Conservation (phyloP, 176 grass and related monocot species). For the Aegilops tauschii region DNA sequence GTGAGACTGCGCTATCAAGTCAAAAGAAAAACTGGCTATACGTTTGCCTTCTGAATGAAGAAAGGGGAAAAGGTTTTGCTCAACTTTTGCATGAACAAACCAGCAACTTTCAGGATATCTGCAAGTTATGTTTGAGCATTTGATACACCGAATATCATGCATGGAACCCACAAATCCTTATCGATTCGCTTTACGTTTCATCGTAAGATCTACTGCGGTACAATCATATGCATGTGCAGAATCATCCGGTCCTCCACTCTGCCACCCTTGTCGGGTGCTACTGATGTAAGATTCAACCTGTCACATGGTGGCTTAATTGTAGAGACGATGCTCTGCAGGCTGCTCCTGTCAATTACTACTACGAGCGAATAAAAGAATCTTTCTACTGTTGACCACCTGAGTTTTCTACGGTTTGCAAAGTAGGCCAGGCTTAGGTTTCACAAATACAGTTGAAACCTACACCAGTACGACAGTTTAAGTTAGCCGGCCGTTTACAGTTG, state of each 20-base stretch:
- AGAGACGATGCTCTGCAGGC: conserved; percentile 29
- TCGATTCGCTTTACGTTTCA: conserved; percentile 47
- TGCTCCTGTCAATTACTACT: conserved; percentile 12
- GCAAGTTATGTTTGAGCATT: conserved; percentile 31
- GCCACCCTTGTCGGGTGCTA: conserved; percentile 41
- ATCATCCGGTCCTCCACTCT: conserved; percentile 47
- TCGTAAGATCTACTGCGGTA: conserved; percentile 54
- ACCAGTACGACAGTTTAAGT: conserved; percentile 11
- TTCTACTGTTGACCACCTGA: conserved; percentile 33
- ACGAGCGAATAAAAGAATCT: conserved; percentile 31
- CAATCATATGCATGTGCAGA: conserved; percentile 47
- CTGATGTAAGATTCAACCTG: conserved; percentile 38
- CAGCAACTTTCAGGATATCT: not conserved
- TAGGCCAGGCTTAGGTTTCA: conserved; percentile 28
- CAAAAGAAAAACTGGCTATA: conserved; percentile 16
- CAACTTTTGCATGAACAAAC: conserved; percentile 25
- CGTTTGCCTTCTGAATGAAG: not conserved
- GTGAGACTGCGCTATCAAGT: conserved; percentile 27
- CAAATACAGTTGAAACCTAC: conserved; percentile 30
- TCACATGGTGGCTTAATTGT: conserved; percentile 54
- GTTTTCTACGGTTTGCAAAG: conserved; percentile 31
- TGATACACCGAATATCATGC: conserved; percentile 27
- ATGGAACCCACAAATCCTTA: conserved; percentile 57
- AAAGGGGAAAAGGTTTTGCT: not conserved
- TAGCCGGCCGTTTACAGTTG: not conserved